Conservation (phyloP, 139 green algal species). For the Chlorella sp. region DNA sequence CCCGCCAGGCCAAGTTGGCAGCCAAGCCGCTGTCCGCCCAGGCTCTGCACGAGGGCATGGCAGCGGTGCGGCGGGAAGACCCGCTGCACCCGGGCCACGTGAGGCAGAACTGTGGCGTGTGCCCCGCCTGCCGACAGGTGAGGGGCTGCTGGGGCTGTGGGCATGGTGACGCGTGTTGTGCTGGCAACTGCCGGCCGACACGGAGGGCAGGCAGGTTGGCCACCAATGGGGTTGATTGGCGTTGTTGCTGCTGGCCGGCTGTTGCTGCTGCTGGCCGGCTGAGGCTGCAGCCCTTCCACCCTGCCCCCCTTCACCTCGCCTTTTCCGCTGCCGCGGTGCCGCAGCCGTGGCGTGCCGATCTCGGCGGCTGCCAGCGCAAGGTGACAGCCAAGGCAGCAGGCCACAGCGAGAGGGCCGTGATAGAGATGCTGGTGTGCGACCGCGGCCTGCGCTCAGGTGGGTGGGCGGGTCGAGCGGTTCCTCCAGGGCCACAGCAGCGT, state of each 20-base stretch:
- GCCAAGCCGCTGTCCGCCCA: too few relatives aligned
- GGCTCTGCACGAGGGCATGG: neutral
- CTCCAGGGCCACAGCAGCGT: too few relatives aligned
- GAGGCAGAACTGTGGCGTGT: neutral
- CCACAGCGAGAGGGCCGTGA: neutral
- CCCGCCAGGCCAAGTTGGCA: too few relatives aligned
- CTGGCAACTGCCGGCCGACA: too few relatives aligned
- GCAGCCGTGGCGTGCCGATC: conserved; percentile 22
- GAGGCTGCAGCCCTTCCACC: neutral
- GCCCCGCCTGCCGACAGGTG: conserved; percentile 31
- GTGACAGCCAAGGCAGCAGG: neutral
- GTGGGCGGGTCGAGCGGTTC: too few relatives aligned
- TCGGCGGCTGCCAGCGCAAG: conserved; percentile 8
- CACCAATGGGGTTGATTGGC: too few relatives aligned
- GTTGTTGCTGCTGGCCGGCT: neutral
- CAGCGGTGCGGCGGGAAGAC: neutral
- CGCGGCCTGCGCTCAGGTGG: too few relatives aligned
- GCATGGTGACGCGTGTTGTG: neutral
- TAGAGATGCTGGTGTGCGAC: neutral
- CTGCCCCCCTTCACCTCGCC: neutral
- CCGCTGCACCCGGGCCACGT: neutral
- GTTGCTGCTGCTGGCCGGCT: neutral
- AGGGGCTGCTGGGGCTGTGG: neutral
- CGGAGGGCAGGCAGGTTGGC: too few relatives aligned
- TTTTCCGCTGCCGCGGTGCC: neutral